Evolutionary conservation across 2,329 filamentous ascomycete species (phyloP), one percentile per base, ranked within the genome.

Genomic region (Geosmithia morbida): DNA sequence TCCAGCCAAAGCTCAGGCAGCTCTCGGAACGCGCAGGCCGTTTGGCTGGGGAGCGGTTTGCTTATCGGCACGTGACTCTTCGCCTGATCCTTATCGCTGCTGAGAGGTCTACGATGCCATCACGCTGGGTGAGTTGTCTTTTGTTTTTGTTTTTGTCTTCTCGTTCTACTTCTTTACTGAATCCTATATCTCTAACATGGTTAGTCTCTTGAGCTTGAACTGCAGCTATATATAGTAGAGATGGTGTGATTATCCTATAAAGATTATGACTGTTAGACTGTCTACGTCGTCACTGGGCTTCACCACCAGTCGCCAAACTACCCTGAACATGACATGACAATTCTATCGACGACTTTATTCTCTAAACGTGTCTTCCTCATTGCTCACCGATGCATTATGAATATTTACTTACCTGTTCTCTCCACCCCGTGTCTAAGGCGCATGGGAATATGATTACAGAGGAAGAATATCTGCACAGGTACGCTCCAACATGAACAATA

Each of bases 1-100:
- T n/a, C 14, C 14, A 52, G 53, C 51, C 53, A 54, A 54, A 68
- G 65, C 64, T 66, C 61, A 70, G 67, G 67, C 67, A 70, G 66
- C 67, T 69, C 61, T 63, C 55, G 60, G 33, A 37, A 69, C 67
- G 65, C 67, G 67, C 62, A 65, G 61, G 59, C 57, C 41, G 13
- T n/a, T 7, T 22, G 6, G 43, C 22, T 16, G 46, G 43, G n/a
- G n/a, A n/a, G n/a, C n/a, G n/a, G n/a, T n/a, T 52, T 47, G 55
- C 58, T 53, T 48, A 2, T 0, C 0, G 0, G 7, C 54, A 59
- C 54, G 57, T 58, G 58, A 53, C 33, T 37, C 11, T 13, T 11
- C 11, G 13, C 13, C 33, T 37, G 33, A 13, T 11, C 13, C 10
- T 13, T 16, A 37, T 16, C 33, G 22, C 22, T 26, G 22, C 22